These are phyloP conservation scores for Apiotrichum brassicae DNA, from an alignment of 1,284 basidiomycete species.

Conservation along the genomic window DNA sequence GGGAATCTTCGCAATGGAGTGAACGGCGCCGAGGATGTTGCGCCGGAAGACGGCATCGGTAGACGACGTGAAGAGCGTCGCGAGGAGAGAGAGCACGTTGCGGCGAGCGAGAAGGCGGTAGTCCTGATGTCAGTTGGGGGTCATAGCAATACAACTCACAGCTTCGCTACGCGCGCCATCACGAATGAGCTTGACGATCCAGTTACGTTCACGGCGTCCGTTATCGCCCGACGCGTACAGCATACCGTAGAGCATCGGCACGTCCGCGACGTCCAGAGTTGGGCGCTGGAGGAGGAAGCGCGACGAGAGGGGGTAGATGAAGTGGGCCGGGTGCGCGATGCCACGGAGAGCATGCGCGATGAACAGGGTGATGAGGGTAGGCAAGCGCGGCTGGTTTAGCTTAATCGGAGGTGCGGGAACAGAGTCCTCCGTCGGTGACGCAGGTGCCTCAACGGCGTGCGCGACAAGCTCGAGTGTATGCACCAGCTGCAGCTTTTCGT, in stretches of 20 bases:
- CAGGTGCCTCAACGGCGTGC: slow-evolving; percentile 51
- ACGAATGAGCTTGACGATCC: slow-evolving; percentile 77
- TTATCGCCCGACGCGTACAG: slow-evolving; percentile 66
- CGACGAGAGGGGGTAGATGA: slow-evolving; percentile 71
- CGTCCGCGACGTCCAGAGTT: slow-evolving; percentile 63
- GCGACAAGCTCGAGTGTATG: slow-evolving; percentile 69
- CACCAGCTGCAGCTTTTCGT: slow-evolving; percentile 70
- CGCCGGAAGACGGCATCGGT: slow-evolving; percentile 55
- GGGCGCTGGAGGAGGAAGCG: slow-evolving; percentile 79
- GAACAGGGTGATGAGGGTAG: slow-evolving; percentile 72
- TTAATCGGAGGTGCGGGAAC: slow-evolving; percentile 2
- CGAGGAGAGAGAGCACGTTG: slow-evolving; percentile 80
- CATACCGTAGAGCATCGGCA: slow-evolving; percentile 78
- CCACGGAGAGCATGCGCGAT: slow-evolving; percentile 70
- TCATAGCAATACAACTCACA: neutral
- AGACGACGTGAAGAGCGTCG: slow-evolving; percentile 66
- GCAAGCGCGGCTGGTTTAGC: slow-evolving; percentile 43
- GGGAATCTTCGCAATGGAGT: slow-evolving; percentile 60
- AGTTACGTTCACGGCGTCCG: slow-evolving; percentile 75
- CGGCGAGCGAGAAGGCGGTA: slow-evolving; percentile 74
- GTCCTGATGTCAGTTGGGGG: slow-evolving; percentile 48
- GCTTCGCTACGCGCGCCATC: slow-evolving; percentile 64
- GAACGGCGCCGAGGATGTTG: slow-evolving; percentile 54
- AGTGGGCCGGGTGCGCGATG: slow-evolving; percentile 69
- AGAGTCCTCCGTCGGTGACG: neutral